phyloP scores from a whole-genome alignment of 1,284 basidiomycete species.

The Cutaneotrichosporon sp. region DNA sequence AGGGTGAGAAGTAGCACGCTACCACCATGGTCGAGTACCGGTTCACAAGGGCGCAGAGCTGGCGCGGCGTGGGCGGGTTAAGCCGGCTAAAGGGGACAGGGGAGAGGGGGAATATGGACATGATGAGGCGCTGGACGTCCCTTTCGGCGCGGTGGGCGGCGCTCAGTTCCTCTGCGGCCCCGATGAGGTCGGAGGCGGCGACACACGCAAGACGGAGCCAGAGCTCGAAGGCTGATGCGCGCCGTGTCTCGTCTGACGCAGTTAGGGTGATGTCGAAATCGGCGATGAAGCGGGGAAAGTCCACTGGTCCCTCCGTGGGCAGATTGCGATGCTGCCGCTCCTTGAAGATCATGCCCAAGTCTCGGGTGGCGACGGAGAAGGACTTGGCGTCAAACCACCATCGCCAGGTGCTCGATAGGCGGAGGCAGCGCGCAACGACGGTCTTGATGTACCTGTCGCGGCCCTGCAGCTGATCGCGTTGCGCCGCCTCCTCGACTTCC shows the following conservation, averaged over 20 bases:
- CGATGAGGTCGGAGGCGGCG: conserved; percentile 46
- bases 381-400: conserved; percentile 64
- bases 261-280: conserved; percentile 59
- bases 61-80: conserved; percentile 55
- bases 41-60: conserved; percentile 79
- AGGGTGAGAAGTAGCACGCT: conserved; percentile 67
- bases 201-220: conserved; percentile 59
- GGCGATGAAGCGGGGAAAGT: conserved; percentile 73
- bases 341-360: conserved; percentile 71
- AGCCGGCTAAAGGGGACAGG: conserved; percentile 59
- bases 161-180: conserved; percentile 26
- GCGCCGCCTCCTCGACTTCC: conserved; percentile 52
- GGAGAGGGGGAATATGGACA: conserved; percentile 68
- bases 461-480: conserved; percentile 54
- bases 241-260: conserved; percentile 50
- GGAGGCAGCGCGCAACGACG: conserved; percentile 67
- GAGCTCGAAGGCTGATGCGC: conserved; percentile 70
- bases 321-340: conserved; percentile 75
- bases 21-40: conserved; percentile 73
- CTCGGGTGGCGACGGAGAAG: conserved; percentile 61
- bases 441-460: conserved; percentile 72
- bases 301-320: conserved; percentile 60
- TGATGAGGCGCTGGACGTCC: conserved; percentile 66
- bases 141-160: conserved; percentile 50
- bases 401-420: conserved; percentile 65